A percentile compares a stretch with the other conserved stretches of the same genome.
These are phyloP conservation scores for Dipteronia sinensis DNA, from an alignment of 345 rosid species.

Conservation along the genomic window DNA sequence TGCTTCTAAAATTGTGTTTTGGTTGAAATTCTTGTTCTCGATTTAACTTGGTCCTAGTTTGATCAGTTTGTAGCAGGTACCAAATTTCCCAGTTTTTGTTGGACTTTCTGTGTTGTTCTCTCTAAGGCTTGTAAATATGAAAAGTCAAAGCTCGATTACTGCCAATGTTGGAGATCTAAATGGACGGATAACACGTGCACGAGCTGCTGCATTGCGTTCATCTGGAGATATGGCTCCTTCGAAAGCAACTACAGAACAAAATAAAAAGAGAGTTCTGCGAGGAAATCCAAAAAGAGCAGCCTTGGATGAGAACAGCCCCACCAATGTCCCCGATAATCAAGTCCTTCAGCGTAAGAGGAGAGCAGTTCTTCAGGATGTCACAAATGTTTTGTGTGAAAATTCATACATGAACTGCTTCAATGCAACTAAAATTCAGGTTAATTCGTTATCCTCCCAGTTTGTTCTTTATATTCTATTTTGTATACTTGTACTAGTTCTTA, in stretches of 20 bases:
- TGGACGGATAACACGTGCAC: slow-evolving; percentile 73
- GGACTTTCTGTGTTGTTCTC: slow-evolving; percentile 30
- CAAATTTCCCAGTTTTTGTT: slow-evolving; percentile 11
- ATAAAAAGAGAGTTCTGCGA: slow-evolving; percentile 33
- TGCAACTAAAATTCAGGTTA: slow-evolving; percentile 60
- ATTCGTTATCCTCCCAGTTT: slow-evolving; percentile 15
- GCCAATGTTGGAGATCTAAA: slow-evolving; percentile 33
- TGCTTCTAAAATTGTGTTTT: neutral
- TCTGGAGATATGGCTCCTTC: slow-evolving; percentile 36
- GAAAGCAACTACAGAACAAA: slow-evolving; percentile 38
- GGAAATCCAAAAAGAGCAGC: slow-evolving; percentile 51
- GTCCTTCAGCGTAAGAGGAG: slow-evolving; percentile 51
- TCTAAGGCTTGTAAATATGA: slow-evolving; percentile 51
- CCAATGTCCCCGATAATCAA: slow-evolving; percentile 30
- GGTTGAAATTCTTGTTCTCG: neutral
- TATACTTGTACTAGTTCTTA: neutral
- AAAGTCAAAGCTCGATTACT: slow-evolving; percentile 44
- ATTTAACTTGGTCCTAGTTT: slow-evolving; percentile 11
- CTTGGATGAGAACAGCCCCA: slow-evolving; percentile 48
- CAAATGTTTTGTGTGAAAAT: slow-evolving; percentile 55
- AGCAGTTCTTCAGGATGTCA: slow-evolving; percentile 72
- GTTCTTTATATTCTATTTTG: neutral
- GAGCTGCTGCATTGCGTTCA: slow-evolving; percentile 56
- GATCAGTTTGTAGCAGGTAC: slow-evolving; percentile 29
- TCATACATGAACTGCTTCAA: slow-evolving; percentile 52